Percentiles rank a stretch among this genome's conserved stretches.
Conservation (phyloP, 257 asterid species). For the Mitragyna speciosa region DNA sequence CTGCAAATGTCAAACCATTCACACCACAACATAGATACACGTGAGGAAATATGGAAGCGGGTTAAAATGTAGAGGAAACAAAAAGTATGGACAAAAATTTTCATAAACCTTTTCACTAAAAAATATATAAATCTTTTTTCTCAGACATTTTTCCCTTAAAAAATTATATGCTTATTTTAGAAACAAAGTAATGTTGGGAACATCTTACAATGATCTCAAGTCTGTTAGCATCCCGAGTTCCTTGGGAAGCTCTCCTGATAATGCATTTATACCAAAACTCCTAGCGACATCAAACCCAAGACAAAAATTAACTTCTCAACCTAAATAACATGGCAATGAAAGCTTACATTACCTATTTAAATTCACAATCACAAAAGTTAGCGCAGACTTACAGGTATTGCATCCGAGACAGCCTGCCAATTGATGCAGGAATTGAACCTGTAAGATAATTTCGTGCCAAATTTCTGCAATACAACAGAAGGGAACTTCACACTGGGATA, state of each 20-base stretch:
- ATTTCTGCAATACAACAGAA: conserved; percentile 40
- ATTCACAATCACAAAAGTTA: not conserved
- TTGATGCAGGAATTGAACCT: conserved; percentile 57
- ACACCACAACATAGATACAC: no score
- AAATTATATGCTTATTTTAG: not conserved
- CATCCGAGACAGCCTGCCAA: conserved; percentile 60
- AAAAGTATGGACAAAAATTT: no score
- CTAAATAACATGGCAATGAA: not conserved
- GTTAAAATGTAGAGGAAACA: no score
- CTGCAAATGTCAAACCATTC: conserved; percentile 34
- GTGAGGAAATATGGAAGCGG: no score
- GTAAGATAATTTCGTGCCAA: conserved; percentile 58
- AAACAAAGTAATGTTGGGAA: conserved; percentile 5
- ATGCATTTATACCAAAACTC: conserved; percentile 51
- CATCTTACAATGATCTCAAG: conserved; percentile 53
- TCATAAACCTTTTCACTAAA: no score
- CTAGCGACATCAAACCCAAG: conserved; percentile 31
- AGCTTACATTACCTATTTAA: not conserved
- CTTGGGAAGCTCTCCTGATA: conserved; percentile 68
- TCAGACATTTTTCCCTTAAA: no score
- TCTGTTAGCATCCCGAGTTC: conserved; percentile 67
- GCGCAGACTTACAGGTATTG: conserved; percentile 52
- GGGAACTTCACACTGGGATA: not conserved
- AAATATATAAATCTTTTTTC: no score
- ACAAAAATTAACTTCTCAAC: not conserved